Percentiles rank a stretch among this genome's conserved stretches.
Conservation (phyloP, 768 basidiomycete genomes). For the Naganishia vaughanmartiniae region DNA sequence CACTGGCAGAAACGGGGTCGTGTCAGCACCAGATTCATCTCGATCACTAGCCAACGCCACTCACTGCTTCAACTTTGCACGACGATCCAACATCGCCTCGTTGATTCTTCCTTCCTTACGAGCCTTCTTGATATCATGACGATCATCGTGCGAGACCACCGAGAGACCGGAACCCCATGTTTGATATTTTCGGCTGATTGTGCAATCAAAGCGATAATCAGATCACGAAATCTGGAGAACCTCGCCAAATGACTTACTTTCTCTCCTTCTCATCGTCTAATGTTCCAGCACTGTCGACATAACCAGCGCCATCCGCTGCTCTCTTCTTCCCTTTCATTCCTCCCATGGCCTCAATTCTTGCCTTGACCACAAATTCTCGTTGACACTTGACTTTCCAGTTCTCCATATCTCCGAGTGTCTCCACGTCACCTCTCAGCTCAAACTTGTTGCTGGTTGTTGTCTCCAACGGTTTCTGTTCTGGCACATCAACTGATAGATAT, state of each 20-base stretch:
- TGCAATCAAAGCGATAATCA: not conserved
- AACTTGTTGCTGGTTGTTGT: conserved; percentile 29
- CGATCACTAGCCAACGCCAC: not conserved
- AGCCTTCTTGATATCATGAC: conserved; percentile 47
- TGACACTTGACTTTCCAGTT: conserved; percentile 48
- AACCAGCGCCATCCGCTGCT: conserved; percentile 29
- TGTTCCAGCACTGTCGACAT: conserved; percentile 41
- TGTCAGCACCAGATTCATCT: not conserved
- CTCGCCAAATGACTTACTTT: conserved; percentile 41
- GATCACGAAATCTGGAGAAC: not conserved
- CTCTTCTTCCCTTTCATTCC: conserved; percentile 35
- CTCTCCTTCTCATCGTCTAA: conserved; percentile 48
- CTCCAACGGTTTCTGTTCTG: conserved; percentile 28
- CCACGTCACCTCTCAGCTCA: conserved; percentile 45
- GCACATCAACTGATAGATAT: conserved; percentile 40
- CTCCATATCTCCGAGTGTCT: conserved; percentile 33
- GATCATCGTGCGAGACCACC: conserved; percentile 45
- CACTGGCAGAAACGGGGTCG: not conserved
- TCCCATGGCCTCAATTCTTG: conserved; percentile 34
- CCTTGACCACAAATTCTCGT: conserved; percentile 49
- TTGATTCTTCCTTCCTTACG: conserved; percentile 49
- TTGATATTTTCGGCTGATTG: conserved; percentile 42
- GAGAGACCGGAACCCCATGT: conserved; percentile 46
- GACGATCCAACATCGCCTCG: conserved; percentile 50
- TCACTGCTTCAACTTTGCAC: conserved; percentile 45